Base-by-base conservation (phyloP, 176 grass and related monocot genomes). In the Chloris gayana region DNA sequence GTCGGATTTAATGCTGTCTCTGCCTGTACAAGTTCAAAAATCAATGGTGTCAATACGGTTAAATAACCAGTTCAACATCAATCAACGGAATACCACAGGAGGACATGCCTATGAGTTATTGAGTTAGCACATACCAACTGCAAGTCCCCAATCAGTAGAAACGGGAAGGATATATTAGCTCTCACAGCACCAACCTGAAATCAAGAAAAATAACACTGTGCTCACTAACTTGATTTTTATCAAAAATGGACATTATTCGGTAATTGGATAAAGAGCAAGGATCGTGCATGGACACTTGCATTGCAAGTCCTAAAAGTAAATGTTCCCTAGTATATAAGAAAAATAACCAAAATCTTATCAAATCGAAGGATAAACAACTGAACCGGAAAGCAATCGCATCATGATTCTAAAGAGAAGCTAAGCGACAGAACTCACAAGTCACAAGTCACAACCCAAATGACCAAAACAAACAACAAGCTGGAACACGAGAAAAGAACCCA, bases 111-210 rank as follows among this genome's bases (percentile, higher is more conserved):
- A 47, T 21, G 22, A 78, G 15, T 78, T 83, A 64, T 57, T 76
- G 50, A 54, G 50, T 54, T 22, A 54, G 19, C 17, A 44, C 87
- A 76, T 72, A 77, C 77, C 75, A 11, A 38, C 31, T 12, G 58
- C 5, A 76, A 64, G 34, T 61, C 46, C 77, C 29, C 2, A 24
- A 39, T 25, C 21, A 32, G 53, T 73, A 67, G 72, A 67, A 82
- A 58, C 24, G 46, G 26, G 58, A 17, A 6, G 25, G 67, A 41
- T 78, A 72, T 77, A 46, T 31, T 47, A 72, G 25, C 17, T 49
- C 46, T 25, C 82, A 21, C 73, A 30, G 69, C 39, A 22, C 49
- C 51, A 73, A 78, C 57, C 73, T 82, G 83, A 24, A 85, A 72
- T 13, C 26, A 42, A 82, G 4, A 19, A 21, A 29, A 70, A 76